Base-by-base conservation (phyloP, 2,329 filamentous ascomycete genomes). In the Nannizziopsis barbatae region DNA sequence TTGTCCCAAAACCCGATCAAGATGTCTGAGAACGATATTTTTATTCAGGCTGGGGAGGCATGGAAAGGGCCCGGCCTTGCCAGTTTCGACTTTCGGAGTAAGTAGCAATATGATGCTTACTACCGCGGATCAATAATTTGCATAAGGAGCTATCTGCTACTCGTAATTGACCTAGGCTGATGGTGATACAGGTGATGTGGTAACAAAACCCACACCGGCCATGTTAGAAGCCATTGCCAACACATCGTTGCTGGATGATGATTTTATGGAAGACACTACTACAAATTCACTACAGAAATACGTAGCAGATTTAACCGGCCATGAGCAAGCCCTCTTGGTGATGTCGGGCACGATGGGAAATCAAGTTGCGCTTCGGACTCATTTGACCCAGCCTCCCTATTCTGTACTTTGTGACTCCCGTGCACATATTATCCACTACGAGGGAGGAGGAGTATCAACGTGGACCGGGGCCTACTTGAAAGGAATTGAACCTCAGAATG, bases 281-380 rank as follows among this genome's bases (percentile, higher is more conserved):
- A 95, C 90, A 1, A 80, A 76, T 44, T 74, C 77, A 18, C 78
- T 96, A 36, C 85, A 95, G 64, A 68, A 74, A 40, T 81, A 84
- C 62, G 75, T 93, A 39, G 86, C 87, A 14, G 62, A 75, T 30
- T 74, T 93, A 2, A 78, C 86, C 0, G 79, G 79, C 56, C 88
- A 93, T 57, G 82, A 88, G 58, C 80, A 79, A 6, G 84, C 78
- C 0, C 72, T 95, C 3, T 81, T 95, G 47, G 86, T 95, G 48
- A 74, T 93, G 51, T 92, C 86, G 0, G 90, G 90, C 2, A 95
- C 89, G 3, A 95, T 95, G 88, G 88, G 87, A 36, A 95, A 95
- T 67, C 88, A 95, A 64, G 72, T 95, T 14, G 82, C 84, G 0
- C 74, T 95, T 37, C 80, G 89, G 35, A 76, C 84, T 1, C 83